A percentile compares a stretch with the other conserved stretches of the same genome.
phyloP scores from a whole-genome alignment of 179 eudicot genomes.

The Monotropa hypopitys region DNA sequence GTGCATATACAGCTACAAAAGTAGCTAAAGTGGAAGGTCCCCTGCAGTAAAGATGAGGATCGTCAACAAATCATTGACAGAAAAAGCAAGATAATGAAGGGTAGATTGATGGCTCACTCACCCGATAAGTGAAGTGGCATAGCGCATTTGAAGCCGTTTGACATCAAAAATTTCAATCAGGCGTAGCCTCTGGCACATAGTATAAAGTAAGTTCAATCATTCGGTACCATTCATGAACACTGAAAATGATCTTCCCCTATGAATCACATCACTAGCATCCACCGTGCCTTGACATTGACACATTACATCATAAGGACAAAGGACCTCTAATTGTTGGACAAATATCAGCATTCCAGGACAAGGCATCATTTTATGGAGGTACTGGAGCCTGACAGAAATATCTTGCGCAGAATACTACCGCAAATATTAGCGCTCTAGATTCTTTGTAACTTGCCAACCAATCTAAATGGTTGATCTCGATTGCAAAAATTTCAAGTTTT shows the following conservation, averaged over 20 bases:
- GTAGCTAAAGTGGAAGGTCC: slow-evolving; percentile 90
- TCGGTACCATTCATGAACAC: not conserved
- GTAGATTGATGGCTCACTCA: slow-evolving; percentile 23
- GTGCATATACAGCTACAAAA: slow-evolving; percentile 86
- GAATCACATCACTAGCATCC: not conserved
- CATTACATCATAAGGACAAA: not conserved
- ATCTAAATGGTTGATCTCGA: too few relatives aligned
- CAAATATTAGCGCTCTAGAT: not conserved
- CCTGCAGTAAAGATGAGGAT: slow-evolving; percentile 29
- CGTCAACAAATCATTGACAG: not conserved
- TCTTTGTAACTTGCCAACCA: too few relatives aligned
- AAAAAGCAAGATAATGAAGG: not conserved
- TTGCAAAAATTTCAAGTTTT: too few relatives aligned
- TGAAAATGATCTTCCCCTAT: not conserved
- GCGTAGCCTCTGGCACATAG: slow-evolving; percentile 59
- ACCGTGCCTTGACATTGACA: too few relatives aligned
- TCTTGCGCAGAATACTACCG: not conserved
- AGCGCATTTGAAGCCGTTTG: slow-evolving; percentile 94
- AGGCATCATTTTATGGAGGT: not conserved
- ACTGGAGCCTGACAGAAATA: not conserved
- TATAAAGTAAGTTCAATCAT: slow-evolving; percentile 11
- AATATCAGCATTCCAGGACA: not conserved
- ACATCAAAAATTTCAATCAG: slow-evolving; percentile 86
- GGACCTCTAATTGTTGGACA: not conserved
- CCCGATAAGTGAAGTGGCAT: slow-evolving; percentile 82